phyloP scores from a whole-genome alignment of 352 stramenopile genomes.

The Stephanocyclus meneghinianus region DNA sequence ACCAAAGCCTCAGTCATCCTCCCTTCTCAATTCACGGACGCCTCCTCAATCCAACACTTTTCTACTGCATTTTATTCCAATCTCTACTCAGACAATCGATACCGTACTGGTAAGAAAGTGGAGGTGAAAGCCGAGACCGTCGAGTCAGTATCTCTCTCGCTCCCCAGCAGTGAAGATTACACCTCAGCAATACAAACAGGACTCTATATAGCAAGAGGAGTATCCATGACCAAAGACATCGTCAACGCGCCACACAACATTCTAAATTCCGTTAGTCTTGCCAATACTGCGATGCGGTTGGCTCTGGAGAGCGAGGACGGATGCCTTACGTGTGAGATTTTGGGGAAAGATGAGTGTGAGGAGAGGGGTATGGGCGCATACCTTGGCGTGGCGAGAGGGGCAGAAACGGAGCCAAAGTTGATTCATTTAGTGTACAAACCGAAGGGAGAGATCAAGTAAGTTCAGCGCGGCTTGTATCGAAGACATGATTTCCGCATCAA shows the following conservation, averaged over 20 bases:
- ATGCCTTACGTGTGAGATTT: constrained; percentile 71
- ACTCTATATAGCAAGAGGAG: constrained; percentile 62
- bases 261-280: constrained; percentile 82
- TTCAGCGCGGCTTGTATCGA: background rate
- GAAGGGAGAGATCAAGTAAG: constrained; percentile 62
- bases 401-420: constrained; percentile 85
- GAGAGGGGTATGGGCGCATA: constrained; percentile 85
- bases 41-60: constrained; percentile 57
- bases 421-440: constrained; percentile 88
- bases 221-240: constrained; percentile 83
- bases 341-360: constrained; percentile 82
- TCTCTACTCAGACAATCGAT: constrained; percentile 80
- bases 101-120: constrained; percentile 70
- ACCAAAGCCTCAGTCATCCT: constrained; percentile 60
- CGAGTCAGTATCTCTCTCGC: constrained; percentile 58
- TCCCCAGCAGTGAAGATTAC: constrained; percentile 23
- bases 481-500: background rate
- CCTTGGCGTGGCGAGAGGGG: constrained; percentile 84
- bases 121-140: constrained; percentile 69
- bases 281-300: constrained; percentile 73
- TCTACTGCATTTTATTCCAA: constrained; percentile 66
- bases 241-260: constrained; percentile 87
- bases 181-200: constrained; percentile 48
- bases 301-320: constrained; percentile 69
- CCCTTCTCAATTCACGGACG: constrained; percentile 33